Evolutionary conservation across 2,329 filamentous ascomycete species (phyloP).

Genomic region (Pyricularia pennisetigena): DNA sequence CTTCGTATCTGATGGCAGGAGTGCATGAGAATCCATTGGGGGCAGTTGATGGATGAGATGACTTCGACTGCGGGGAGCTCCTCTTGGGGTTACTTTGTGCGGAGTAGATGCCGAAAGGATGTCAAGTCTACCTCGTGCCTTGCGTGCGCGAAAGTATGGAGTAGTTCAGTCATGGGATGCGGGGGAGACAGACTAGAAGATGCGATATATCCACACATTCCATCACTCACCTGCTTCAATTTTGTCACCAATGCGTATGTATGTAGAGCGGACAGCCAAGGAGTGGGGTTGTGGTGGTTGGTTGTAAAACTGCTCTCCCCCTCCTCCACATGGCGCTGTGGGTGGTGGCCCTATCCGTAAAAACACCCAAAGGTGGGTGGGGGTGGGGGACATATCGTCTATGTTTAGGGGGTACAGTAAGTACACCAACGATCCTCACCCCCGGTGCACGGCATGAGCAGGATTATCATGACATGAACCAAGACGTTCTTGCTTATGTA

Average conservation of each 20-base stretch:
- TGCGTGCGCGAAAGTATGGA: background rate
- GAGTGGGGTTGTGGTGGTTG: background rate
- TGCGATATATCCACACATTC: background rate
- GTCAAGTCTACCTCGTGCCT: background rate
- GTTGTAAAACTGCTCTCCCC: background rate
- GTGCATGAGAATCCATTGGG: background rate
- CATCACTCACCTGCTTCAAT: background rate
- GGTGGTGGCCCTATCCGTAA: background rate
- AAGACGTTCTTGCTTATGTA: background rate
- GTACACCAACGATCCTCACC: background rate
- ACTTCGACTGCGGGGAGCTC: background rate
- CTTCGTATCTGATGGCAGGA: background rate
- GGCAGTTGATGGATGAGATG: background rate
- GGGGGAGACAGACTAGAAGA: background rate
- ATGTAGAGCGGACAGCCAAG: background rate
- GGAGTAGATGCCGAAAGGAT: background rate
- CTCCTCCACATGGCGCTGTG: background rate
- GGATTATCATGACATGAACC: background rate
- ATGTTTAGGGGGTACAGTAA: background rate
- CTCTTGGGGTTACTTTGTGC: background rate
- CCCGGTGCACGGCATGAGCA: background rate
- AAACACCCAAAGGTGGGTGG: background rate
- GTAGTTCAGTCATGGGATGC: background rate
- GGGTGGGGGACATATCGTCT: background rate
- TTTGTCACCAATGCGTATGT: background rate